These are phyloP conservation scores for Pseudocercospora crystallina DNA, from an alignment of 2,329 filamentous ascomycete species.

Conservation along the genomic window DNA sequence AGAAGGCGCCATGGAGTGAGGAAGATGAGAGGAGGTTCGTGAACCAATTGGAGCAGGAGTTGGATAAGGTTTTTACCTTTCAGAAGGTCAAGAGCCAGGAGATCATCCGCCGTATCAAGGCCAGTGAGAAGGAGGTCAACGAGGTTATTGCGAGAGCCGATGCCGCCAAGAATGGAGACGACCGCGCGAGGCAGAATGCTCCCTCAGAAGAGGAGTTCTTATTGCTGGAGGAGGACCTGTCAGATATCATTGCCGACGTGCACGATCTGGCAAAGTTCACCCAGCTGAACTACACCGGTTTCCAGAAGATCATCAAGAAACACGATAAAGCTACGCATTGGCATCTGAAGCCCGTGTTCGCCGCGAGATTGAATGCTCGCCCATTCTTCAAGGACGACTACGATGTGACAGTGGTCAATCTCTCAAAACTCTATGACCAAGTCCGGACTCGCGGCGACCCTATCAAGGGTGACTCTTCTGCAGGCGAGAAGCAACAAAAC, in stretches of 20 bases:
- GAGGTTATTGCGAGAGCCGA: constrained; percentile 75
- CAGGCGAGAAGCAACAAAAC: constrained; percentile 88
- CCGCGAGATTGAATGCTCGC: constrained; percentile 87
- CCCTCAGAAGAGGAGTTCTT: constrained; percentile 91
- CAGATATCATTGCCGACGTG: constrained; percentile 97
- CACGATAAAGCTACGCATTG: constrained; percentile 92
- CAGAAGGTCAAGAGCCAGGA: constrained; percentile 97
- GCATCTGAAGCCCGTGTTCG: constrained; percentile 94
- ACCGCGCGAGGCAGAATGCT: constrained; percentile 38
- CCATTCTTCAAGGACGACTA: constrained; percentile 99
- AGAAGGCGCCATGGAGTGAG: constrained; percentile 74
- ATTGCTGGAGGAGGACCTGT: constrained; percentile 88
- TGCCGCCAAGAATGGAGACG: constrained; percentile 43
- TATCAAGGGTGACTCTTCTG: constrained; percentile 84
- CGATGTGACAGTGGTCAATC: constrained; percentile 89
- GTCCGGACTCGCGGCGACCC: constrained; percentile 92
- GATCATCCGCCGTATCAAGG: constrained; percentile 84
- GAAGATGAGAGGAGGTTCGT: constrained; percentile 91
- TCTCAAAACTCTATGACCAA: constrained; percentile 92
- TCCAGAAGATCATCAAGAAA: constrained; percentile 99
- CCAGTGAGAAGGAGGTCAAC: constrained; percentile 83
- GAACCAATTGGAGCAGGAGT: constrained; percentile 78
- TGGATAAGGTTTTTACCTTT: constrained; percentile 97
- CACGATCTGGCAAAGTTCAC: constrained; percentile 98
- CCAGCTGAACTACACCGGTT: constrained; percentile 96